Conservation (phyloP, 345 rosid genomes). For the Camelina sativa region DNA sequence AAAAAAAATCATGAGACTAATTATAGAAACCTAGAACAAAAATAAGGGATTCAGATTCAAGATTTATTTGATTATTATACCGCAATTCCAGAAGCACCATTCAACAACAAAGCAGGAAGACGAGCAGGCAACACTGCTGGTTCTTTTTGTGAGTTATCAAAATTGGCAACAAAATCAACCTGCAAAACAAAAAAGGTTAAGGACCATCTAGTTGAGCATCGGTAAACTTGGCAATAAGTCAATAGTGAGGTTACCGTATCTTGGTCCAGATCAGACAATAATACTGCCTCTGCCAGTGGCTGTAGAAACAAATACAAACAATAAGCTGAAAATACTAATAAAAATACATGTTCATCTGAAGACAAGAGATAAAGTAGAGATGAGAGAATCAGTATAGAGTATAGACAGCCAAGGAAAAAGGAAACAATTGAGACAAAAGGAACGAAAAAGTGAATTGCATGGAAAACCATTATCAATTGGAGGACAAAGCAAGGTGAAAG, state of each 20-base stretch:
- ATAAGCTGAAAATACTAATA: conserved; percentile 18
- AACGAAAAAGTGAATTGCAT: not conserved
- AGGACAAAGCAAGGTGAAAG: conserved; percentile 21
- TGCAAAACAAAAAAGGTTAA: conserved; percentile 45
- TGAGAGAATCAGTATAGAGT: not conserved
- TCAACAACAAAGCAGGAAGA: conserved; percentile 81
- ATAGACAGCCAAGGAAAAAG: not conserved
- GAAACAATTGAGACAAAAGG: not conserved
- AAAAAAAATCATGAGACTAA: not conserved
- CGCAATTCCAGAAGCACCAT: conserved; percentile 98
- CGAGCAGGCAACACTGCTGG: conserved; percentile 94
- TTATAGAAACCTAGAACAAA: conserved; percentile 6
- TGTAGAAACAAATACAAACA: conserved; percentile 41
- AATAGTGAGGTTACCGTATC: conserved; percentile 64
- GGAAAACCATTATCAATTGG: not conserved
- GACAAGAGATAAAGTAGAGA: not conserved
- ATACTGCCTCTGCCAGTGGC: conserved; percentile 86
- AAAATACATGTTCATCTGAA: not conserved
- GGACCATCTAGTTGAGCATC: not conserved
- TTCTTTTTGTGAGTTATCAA: conserved; percentile 89
- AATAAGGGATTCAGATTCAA: conserved; percentile 1
- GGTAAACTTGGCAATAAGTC: conserved; percentile 4
- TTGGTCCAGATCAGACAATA: conserved; percentile 82
- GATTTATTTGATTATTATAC: conserved; percentile 48
- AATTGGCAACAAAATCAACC: conserved; percentile 95